phyloP scores from a whole-genome alignment of 768 basidiomycete species.

The Pisolithus albus region DNA sequence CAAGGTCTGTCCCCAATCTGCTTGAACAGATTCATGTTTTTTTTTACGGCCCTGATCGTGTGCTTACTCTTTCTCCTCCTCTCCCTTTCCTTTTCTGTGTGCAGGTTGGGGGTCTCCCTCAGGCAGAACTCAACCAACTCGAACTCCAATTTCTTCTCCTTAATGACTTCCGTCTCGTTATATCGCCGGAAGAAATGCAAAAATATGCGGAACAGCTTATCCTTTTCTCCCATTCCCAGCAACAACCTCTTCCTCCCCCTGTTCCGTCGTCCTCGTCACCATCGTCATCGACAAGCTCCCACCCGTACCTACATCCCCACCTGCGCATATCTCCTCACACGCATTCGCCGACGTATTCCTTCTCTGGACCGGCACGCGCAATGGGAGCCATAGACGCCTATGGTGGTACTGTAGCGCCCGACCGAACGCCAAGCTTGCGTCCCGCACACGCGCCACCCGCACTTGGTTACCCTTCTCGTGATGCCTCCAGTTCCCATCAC shows the following conservation, averaged over 20 bases:
- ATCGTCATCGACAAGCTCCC: constrained; percentile 8
- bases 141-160: constrained; percentile 96
- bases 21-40: neutral
- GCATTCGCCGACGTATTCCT: constrained; percentile 8
- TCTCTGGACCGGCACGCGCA: constrained; percentile 35
- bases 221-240: constrained; percentile 49
- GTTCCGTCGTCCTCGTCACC: constrained; percentile 18
- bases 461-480: neutral
- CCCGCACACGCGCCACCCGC: constrained; percentile 5
- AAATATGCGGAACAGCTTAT: constrained; percentile 89
- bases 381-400: constrained; percentile 54
- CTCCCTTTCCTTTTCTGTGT: neutral
- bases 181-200: constrained; percentile 88
- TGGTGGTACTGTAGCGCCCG: constrained; percentile 35
- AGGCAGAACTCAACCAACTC: constrained; percentile 88
- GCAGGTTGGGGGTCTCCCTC: constrained; percentile 92
- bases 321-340: constrained; percentile 8
- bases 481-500: constrained; percentile 2
- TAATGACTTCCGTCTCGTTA: constrained; percentile 89
- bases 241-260: constrained; percentile 32
- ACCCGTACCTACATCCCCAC: constrained; percentile 15
- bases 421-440: constrained; percentile 23
- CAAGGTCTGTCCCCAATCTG: constrained; percentile 54
- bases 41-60: constrained; percentile 1
- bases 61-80: neutral